These are phyloP conservation scores for Albophoma yamanashiensis DNA, from an alignment of 2,329 filamentous ascomycete species.

Conservation along the genomic window DNA sequence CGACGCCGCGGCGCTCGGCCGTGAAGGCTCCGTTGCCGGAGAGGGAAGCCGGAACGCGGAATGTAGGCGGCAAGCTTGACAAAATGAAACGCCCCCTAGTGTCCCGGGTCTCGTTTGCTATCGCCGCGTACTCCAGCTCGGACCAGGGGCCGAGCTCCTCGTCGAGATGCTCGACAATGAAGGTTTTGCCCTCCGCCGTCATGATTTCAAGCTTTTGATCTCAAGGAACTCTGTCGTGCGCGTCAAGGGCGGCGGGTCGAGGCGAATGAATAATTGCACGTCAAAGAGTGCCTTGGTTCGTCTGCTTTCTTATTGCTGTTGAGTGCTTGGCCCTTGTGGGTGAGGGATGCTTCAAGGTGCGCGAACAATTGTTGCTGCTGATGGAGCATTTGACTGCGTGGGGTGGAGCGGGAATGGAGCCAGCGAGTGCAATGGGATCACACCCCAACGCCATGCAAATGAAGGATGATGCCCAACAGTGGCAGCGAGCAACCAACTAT, in stretches of 20 bases:
- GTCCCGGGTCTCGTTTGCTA: conserved; percentile 68
- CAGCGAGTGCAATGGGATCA: background rate
- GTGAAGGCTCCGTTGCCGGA: conserved; percentile 50
- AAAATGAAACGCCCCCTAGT: conserved; percentile 63
- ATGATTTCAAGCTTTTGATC: conserved; percentile 14
- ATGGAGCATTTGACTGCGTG: background rate
- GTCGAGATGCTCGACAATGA: conserved; percentile 95
- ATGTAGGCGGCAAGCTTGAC: conserved; percentile 62
- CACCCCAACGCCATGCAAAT: background rate
- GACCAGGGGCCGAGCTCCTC: conserved; percentile 92
- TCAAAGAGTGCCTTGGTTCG: background rate
- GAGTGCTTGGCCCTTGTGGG: background rate
- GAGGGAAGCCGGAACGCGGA: conserved; percentile 53
- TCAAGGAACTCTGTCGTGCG: background rate
- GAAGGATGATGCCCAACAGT: background rate
- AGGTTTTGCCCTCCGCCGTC: conserved; percentile 49
- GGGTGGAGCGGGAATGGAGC: background rate
- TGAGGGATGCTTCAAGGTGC: background rate
- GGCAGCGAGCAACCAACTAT: background rate
- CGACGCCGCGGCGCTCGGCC: conserved; percentile 68
- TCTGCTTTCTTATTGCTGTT: too few relatives aligned
- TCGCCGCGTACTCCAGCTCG: conserved; percentile 80
- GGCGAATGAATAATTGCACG: background rate
- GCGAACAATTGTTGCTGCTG: background rate
- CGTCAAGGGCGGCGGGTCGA: background rate